phyloP scores from a whole-genome alignment of 2,329 filamentous ascomycete species.

The Curvularia sp. region DNA sequence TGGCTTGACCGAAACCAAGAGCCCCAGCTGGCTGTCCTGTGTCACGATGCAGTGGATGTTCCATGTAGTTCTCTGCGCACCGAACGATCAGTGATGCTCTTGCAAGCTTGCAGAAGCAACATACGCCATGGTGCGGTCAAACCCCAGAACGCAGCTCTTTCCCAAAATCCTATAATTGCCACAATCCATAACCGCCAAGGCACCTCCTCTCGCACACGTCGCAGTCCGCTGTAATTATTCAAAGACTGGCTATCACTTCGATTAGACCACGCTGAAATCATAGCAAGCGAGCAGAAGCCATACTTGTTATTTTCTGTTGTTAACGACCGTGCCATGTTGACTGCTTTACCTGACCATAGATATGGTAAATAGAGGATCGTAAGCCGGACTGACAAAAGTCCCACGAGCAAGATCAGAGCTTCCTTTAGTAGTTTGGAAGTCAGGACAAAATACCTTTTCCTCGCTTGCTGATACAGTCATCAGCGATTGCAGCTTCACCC shows the following conservation, averaged over 20 bases:
- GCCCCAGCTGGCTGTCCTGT: conserved; percentile 30
- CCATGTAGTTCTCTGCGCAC: conserved; percentile 28
- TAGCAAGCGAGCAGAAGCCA: background rate
- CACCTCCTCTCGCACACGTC: background rate
- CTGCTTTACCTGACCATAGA: background rate
- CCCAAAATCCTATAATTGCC: conserved; percentile 1
- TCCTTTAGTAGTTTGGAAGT: background rate
- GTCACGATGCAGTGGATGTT: conserved; percentile 18
- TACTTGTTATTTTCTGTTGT: background rate
- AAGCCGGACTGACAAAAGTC: background rate
- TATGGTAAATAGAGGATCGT: background rate
- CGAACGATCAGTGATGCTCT: conserved; percentile 20
- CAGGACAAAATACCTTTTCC: background rate
- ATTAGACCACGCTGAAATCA: background rate
- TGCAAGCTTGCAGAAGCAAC: background rate
- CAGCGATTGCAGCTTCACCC: no score
- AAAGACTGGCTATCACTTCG: background rate
- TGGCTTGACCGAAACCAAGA: conserved; percentile 31
- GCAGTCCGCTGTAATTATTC: background rate
- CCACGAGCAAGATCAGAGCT: background rate
- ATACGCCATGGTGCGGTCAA: conserved; percentile 1
- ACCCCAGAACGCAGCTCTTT: conserved; percentile 2
- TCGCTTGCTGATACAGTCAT: background rate
- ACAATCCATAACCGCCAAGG: conserved; percentile 1
- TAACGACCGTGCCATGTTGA: background rate